Evolutionary conservation across 805 yeast species (phyloP).

Genomic region (Candida methanosorbosa): DNA sequence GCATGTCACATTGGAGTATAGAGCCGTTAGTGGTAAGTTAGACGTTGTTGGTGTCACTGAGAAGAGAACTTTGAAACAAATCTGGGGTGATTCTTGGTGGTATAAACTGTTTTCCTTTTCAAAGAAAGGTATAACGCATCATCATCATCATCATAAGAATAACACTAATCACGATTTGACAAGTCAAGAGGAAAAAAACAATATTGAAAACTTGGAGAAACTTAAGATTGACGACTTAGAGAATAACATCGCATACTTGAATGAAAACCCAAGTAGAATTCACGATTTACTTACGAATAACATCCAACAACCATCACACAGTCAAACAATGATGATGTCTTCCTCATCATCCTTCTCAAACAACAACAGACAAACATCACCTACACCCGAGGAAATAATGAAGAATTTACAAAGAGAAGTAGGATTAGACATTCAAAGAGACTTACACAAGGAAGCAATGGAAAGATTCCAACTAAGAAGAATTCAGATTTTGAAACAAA

Average conservation of each 20-base stretch:
- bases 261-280: not conserved
- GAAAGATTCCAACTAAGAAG: slow-evolving; percentile 55
- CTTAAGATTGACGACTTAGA: slow-evolving; percentile 5
- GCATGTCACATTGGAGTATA: slow-evolving; percentile 59
- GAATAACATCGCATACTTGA: slow-evolving; percentile 1
- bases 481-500: slow-evolving; percentile 62
- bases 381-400: slow-evolving; percentile 4
- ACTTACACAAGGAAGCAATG: slow-evolving; percentile 52
- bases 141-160: slow-evolving; percentile 19
- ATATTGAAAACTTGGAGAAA: slow-evolving; percentile 15
- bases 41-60: slow-evolving; percentile 9
- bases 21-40: slow-evolving; percentile 37
- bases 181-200: too few relatives aligned
- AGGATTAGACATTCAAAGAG: slow-evolving; percentile 22
- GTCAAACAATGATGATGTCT: too few relatives aligned
- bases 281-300: not conserved
- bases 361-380: not conserved
- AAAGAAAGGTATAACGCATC: slow-evolving; percentile 20
- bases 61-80: slow-evolving; percentile 10
- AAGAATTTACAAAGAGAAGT: slow-evolving; percentile 12
- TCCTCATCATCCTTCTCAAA: not conserved
- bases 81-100: slow-evolving; percentile 22
- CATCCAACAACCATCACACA: too few relatives aligned
- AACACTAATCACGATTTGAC: slow-evolving; percentile 17
- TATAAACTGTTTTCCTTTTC: slow-evolving; percentile 22